Percentiles rank a stretch among this genome's conserved stretches.
Evolutionary conservation across 805 yeast genomes (phyloP).

Genomic region (Yamadazyma ubonensis): DNA sequence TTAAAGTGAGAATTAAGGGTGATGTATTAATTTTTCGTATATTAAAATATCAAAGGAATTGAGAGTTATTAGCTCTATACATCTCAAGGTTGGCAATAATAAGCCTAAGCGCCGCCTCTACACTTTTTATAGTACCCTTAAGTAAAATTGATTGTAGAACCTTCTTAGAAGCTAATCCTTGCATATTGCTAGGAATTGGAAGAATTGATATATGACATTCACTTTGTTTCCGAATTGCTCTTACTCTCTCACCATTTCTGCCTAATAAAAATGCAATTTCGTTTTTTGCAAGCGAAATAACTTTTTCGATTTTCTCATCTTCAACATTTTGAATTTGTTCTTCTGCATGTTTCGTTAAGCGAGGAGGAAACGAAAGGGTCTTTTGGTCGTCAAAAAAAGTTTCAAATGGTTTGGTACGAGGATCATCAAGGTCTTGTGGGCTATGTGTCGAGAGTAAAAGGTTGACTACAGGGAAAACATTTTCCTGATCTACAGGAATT

Average conservation of each 20-base stretch:
- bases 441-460: neutral
- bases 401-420: no score
- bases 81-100: conserved; percentile 10
- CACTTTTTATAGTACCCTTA: conserved; percentile 17
- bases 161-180: conserved; percentile 14
- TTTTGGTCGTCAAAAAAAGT: no score
- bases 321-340: no score
- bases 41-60: conserved; percentile 11
- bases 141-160: conserved; percentile 19
- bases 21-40: no score
- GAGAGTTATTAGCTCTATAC: conserved; percentile 4
- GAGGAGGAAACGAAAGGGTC: neutral
- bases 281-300: conserved; percentile 13
- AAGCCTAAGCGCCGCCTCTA: conserved; percentile 17
- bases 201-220: conserved; percentile 23
- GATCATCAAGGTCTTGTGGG: no score
- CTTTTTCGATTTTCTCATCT: conserved; percentile 3
- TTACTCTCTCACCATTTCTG: conserved; percentile 22
- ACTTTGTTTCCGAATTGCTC: conserved; percentile 20
- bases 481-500: neutral
- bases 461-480: neutral
- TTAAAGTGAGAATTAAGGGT: no score
- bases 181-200: conserved; percentile 14
- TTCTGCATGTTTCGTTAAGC: no score
- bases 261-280: conserved; percentile 29